Percentiles rank a stretch among this genome's conserved stretches.
phyloP scores from a whole-genome alignment of 192 early-diverging fungal species.

The Phlyctochytrium bullatum region DNA sequence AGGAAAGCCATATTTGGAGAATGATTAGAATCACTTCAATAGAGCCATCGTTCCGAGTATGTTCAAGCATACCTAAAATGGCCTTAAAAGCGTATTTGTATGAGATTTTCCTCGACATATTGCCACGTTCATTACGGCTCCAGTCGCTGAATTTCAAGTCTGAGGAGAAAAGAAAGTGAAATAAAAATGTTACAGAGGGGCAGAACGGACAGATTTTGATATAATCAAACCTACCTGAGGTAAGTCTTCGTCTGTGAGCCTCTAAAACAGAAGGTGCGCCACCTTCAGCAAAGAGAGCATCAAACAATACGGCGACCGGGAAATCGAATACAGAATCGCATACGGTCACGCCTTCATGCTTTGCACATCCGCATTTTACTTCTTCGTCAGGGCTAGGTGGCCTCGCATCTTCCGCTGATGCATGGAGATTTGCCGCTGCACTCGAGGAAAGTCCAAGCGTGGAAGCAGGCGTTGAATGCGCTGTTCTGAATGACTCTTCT shows the following conservation, averaged over 20 bases:
- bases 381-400: not conserved
- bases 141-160: not conserved
- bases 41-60: too few relatives aligned
- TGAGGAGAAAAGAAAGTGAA: not conserved
- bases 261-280: not conserved
- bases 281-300: not conserved
- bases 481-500: too few relatives aligned
- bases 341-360: not conserved
- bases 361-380: not conserved
- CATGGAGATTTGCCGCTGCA: too few relatives aligned
- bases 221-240: not conserved
- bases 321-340: not conserved
- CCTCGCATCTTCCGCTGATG: not conserved
- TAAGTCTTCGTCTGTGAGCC: not conserved
- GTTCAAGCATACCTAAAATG: not conserved
- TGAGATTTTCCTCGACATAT: not conserved
- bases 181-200: not conserved
- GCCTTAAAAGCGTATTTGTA: not conserved
- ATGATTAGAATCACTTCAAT: too few relatives aligned
- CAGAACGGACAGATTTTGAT: too few relatives aligned
- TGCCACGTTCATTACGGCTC: not conserved
- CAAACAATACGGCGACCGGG: not conserved
- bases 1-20: not conserved
- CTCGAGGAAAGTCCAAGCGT: too few relatives aligned
- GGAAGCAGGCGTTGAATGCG: too few relatives aligned